Evolutionary conservation across 345 rosid genomes (phyloP).

Genomic region (Pelargonium nanum): DNA sequence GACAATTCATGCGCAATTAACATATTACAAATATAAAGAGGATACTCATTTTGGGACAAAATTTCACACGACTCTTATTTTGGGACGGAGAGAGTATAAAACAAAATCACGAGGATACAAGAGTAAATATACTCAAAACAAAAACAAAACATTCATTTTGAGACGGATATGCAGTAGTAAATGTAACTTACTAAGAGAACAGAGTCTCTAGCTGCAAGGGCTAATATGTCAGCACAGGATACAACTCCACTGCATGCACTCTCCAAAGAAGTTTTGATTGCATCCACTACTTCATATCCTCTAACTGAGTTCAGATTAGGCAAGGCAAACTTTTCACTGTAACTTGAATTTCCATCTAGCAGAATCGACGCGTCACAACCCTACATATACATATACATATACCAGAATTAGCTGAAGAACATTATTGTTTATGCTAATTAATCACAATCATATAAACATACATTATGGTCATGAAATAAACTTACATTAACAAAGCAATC

Average conservation of each 20-base stretch:
- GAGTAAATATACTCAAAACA: too few relatives aligned
- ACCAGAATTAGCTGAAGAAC: neutral
- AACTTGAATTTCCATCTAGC: constrained; percentile 34
- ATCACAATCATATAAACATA: neutral
- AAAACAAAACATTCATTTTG: neutral
- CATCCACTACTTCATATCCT: constrained; percentile 56
- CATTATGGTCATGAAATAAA: neutral
- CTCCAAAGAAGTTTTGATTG: constrained; percentile 59
- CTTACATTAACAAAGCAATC: constrained; percentile 71
- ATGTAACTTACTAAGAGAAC: constrained; percentile 41
- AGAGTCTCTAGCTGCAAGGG: constrained; percentile 69
- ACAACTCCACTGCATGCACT: constrained; percentile 54
- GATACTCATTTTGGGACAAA: too few relatives aligned
- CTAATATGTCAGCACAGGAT: constrained; percentile 62
- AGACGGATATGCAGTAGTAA: neutral
- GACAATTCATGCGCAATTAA: neutral
- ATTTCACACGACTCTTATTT: too few relatives aligned
- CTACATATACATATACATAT: neutral
- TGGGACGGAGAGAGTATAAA: too few relatives aligned
- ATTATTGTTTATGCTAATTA: neutral
- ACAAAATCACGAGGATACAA: too few relatives aligned
- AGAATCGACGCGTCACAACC: constrained; percentile 54
- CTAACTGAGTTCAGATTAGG: constrained; percentile 44
- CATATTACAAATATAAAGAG: too few relatives aligned
- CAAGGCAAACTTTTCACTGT: constrained; percentile 38